Base-by-base conservation (phyloP, 176 grass and related monocot species). In the Carex scoparia region DNA sequence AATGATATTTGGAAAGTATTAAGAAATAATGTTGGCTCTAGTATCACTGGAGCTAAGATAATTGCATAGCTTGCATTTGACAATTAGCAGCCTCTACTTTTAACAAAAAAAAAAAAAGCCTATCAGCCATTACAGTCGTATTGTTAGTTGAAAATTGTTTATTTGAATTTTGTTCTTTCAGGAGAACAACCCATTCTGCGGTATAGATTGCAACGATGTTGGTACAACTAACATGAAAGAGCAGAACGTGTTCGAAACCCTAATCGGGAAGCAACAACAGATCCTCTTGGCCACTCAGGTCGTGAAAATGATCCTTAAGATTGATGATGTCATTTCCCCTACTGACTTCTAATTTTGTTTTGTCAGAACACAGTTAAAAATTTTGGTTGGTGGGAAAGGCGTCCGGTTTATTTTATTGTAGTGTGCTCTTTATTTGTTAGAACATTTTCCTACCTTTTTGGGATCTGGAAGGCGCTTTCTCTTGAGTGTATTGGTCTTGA, bases 271-370 rank as follows among this genome's bases (percentile, higher is more conserved):
- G 87, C 89, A 97, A 64, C 94, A 93, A 65, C 89, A 93, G 49
- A 89, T 97, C 65, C 58, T 91, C 10, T 78, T 97, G 68, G 89
- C 91, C 4, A 93, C 84, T 0, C 94, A 96, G 87, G 94, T 96
- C 51, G 89, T 93, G 76, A 96, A 96, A 85, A 96, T 93, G 91
- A 93, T 96, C 61, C 86, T 96, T 51, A 96, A 96, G 81, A 96
- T 96, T 2, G 91, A 93, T 46, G 91, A 93, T 1, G 86, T 93
- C 40, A 93, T 96, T 89, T 49, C 79, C 0, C 91, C 84, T 0
- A 73, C 84, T 7, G 94, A 96, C 11, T 96, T 90, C 33, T 96
- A 87, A 93, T 87, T 61, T 42, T 27, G 9, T 65, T n/a, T 5
- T 51, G 18, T 82, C n/a, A 83, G 65, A 19, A 48, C 28, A 28